These are phyloP conservation scores for Phytophthora brassicae DNA, from an alignment of 352 stramenopile species.

Conservation along the genomic window DNA sequence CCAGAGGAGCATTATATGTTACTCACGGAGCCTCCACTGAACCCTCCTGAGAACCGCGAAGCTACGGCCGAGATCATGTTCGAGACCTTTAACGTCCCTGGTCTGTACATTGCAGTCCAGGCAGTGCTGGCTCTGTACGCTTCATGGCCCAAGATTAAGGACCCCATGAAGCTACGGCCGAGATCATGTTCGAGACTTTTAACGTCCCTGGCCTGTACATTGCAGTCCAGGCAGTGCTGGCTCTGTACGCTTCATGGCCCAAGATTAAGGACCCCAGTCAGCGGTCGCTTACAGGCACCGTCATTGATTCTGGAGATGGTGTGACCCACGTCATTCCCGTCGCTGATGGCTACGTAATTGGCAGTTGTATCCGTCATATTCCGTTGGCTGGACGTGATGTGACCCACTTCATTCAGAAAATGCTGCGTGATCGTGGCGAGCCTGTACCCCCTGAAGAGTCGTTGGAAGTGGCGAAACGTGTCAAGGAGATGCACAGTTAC, in stretches of 20 bases:
- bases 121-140: slow-evolving; percentile 94
- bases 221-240: slow-evolving; percentile 94
- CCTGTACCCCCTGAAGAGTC: slow-evolving; percentile 90
- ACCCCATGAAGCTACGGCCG: too few species aligned
- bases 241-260: slow-evolving; percentile 93
- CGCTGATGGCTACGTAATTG: slow-evolving; percentile 95
- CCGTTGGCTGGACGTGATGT: slow-evolving; percentile 93
- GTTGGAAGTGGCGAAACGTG: slow-evolving; percentile 88
- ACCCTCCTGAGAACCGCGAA: slow-evolving; percentile 95
- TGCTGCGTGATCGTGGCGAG: slow-evolving; percentile 92
- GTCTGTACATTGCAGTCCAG: slow-evolving; percentile 95
- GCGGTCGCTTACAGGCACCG: slow-evolving; percentile 91
- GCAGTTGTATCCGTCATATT: slow-evolving; percentile 94
- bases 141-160: slow-evolving; percentile 91
- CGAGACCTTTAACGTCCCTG: slow-evolving; percentile 95
- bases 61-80: slow-evolving; percentile 97
- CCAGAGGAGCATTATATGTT: slow-evolving; percentile 93
- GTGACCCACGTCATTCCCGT: slow-evolving; percentile 95
- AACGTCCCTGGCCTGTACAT: slow-evolving; percentile 96
- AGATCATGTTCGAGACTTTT: slow-evolving; percentile 98
- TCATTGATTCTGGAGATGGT: slow-evolving; percentile 94
- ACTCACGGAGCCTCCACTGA: slow-evolving; percentile 91
- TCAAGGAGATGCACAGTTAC: slow-evolving; percentile 97
- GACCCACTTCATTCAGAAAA: slow-evolving; percentile 95
- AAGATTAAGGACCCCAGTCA: slow-evolving; percentile 87